Evolutionary conservation across 2,329 filamentous ascomycete genomes (phyloP).

Genomic region (Diaporthe sp.): DNA sequence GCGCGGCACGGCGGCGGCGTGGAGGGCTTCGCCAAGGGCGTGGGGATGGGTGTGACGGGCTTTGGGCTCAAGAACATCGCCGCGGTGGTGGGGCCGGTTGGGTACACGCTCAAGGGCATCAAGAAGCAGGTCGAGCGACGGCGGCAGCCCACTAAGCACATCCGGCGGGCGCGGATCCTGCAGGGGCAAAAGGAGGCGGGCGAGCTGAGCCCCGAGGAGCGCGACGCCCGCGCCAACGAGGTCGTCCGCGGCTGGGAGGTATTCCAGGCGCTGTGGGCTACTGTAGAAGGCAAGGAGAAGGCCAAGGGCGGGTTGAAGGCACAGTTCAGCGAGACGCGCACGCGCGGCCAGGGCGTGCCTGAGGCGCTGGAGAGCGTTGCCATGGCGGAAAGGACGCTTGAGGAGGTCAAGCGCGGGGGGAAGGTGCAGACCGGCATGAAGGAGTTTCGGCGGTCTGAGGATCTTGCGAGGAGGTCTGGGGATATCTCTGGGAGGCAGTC

Average conservation of each 20-base stretch:
- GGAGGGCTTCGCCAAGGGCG: conserved; percentile 63
- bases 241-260: conserved; percentile 58
- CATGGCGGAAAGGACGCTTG: conserved; percentile 60
- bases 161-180: conserved; percentile 70
- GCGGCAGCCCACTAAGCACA: conserved; percentile 64
- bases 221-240: conserved; percentile 47
- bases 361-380: conserved; percentile 65
- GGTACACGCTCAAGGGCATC: conserved; percentile 75
- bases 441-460: conserved; percentile 43
- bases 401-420: conserved; percentile 61
- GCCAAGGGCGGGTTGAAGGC: conserved; percentile 53
- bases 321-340: conserved; percentile 50
- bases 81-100: conserved; percentile 71
- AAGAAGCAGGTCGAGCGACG: conserved; percentile 70
- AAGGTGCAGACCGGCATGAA: conserved; percentile 52
- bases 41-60: conserved; percentile 74
- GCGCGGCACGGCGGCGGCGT: conserved; percentile 65
- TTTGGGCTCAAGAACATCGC: conserved; percentile 76
- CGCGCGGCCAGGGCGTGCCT: conserved; percentile 57
- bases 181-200: conserved; percentile 66
- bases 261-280: conserved; percentile 55
- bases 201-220: conserved; percentile 51
- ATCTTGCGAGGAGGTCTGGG: conserved; percentile 39
- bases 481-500: conserved; percentile 20
- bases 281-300: conserved; percentile 54